Evolutionary conservation across 2,329 filamentous ascomycete genomes (phyloP), one percentile per base, ranked within the genome.

Genomic region (Trichoderma atroviride): DNA sequence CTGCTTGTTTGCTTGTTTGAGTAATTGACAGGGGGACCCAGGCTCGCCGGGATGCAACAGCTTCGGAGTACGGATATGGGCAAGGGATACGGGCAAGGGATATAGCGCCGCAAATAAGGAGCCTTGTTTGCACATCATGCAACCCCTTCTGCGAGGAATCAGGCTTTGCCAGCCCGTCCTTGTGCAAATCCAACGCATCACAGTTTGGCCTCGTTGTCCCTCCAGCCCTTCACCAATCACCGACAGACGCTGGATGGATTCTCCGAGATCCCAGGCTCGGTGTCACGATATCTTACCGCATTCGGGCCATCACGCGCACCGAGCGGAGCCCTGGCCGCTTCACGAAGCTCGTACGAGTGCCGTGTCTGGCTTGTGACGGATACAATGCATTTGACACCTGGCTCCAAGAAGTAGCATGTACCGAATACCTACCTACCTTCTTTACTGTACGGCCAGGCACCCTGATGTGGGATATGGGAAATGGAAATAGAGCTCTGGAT

Each of bases 231-330:
- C 35, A 19, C 53, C 37, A 57, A 65, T 56, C 50, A 33, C 27
- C 31, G 27, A 14, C 19, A n/a, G 29, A 29, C 16, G 35, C 22
- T 57, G 55, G 5, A 35, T 35, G 40, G 63, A 59, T 33, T 22
- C 53, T 37, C 29, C 29, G 63, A 67, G 37, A 35, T 47, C 27
- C 63, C 43, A 43, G 55, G 29, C 63, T 33, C 22, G 55, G 63
- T 52, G 63, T 52, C 63, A 67, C 55, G 55, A 67, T 59, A 24
- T 50, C 55, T 59, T 52, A 40, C 63, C 63, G 55, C 63, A 67
- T 67, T 67, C 53, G 63, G 63, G 24, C 19, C 63, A 67, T 67
- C 63, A 67, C 63, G 55, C 63, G 63, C 55, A 58, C 63, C 40
- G 35, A 50, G 63, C 63, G 63, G 63, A 59, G 63, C 55, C 55